Percentiles rank a stretch among this genome's conserved stretches.
Evolutionary conservation across 2,329 filamentous ascomycete genomes (phyloP).

Genomic region (Hymenoscyphus repandus): DNA sequence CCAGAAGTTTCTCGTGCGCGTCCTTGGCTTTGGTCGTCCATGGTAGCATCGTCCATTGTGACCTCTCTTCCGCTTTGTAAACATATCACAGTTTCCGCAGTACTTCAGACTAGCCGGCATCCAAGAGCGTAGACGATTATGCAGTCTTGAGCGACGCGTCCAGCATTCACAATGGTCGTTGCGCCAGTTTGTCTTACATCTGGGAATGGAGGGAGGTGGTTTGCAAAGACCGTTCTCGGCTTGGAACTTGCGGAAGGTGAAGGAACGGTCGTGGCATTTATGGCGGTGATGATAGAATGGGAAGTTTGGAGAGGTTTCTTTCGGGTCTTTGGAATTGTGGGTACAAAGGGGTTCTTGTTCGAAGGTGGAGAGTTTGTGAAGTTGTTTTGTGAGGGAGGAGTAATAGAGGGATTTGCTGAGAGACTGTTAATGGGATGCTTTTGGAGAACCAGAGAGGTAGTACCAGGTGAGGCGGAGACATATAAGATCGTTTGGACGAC

Average conservation of each 20-base stretch:
- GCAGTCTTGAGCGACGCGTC: conserved; percentile 6
- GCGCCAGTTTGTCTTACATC: not conserved
- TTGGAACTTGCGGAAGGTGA: not conserved
- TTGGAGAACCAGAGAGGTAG: not conserved
- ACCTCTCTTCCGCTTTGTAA: conserved; percentile 21
- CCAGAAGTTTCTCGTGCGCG: conserved; percentile 14
- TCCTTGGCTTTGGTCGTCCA: conserved; percentile 12
- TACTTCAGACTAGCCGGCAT: conserved; percentile 21
- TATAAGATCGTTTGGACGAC: conserved; percentile 20
- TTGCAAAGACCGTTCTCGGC: not conserved
- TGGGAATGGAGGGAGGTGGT: not conserved
- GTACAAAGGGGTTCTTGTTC: conserved; percentile 11
- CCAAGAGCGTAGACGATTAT: conserved; percentile 20
- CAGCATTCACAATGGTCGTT: conserved; percentile 23
- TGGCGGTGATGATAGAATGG: conserved; percentile 2
- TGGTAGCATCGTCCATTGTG: conserved; percentile 23
- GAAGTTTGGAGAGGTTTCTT: too few species aligned
- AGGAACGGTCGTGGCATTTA: conserved; percentile 16
- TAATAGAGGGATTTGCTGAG: conserved; percentile 23
- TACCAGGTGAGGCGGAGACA: conserved; percentile 28
- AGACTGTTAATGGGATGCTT: not conserved
- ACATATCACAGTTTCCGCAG: conserved; percentile 21
- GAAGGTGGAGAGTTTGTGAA: conserved; percentile 11
- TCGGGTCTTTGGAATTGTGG: not conserved
- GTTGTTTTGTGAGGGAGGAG: conserved; percentile 5